Evolutionary conservation across 129 eudicot species (phyloP).

Genomic region (Tanacetum coccineum): DNA sequence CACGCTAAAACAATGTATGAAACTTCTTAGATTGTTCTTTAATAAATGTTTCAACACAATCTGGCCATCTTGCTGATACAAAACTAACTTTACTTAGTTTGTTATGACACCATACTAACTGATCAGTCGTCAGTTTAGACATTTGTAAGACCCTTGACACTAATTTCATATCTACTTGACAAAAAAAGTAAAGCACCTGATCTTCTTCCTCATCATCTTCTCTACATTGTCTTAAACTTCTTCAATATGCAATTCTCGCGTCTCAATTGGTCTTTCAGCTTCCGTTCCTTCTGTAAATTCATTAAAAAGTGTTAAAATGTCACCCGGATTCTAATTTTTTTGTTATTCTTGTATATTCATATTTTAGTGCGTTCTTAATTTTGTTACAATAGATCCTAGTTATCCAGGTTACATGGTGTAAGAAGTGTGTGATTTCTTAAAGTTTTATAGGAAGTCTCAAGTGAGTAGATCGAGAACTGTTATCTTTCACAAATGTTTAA

Average conservation of each 20-base stretch:
- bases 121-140: constrained; percentile 75
- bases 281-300: constrained; percentile 74
- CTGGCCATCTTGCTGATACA: too few species aligned
- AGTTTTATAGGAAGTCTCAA: too few species aligned
- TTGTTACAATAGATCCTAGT: too few species aligned
- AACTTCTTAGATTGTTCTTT: too few species aligned
- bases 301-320: neutral
- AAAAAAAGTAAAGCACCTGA: constrained; percentile 69
- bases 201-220: constrained; percentile 49
- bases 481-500: too few species aligned
- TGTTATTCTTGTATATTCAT: too few species aligned
- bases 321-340: neutral
- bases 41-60: too few species aligned
- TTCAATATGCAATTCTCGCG: constrained; percentile 71
- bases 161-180: constrained; percentile 84
- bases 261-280: constrained; percentile 57
- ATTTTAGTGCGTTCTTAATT: too few species aligned
- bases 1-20: too few species aligned
- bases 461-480: too few species aligned
- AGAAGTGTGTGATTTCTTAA: too few species aligned
- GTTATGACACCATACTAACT: constrained; percentile 74
- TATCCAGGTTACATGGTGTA: too few species aligned
- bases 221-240: constrained; percentile 41
- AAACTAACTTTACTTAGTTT: constrained; percentile 68
- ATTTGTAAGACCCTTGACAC: constrained; percentile 76